phyloP scores from a whole-genome alignment of 2,329 filamentous ascomycete species.

The Colletotrichum sp. region DNA sequence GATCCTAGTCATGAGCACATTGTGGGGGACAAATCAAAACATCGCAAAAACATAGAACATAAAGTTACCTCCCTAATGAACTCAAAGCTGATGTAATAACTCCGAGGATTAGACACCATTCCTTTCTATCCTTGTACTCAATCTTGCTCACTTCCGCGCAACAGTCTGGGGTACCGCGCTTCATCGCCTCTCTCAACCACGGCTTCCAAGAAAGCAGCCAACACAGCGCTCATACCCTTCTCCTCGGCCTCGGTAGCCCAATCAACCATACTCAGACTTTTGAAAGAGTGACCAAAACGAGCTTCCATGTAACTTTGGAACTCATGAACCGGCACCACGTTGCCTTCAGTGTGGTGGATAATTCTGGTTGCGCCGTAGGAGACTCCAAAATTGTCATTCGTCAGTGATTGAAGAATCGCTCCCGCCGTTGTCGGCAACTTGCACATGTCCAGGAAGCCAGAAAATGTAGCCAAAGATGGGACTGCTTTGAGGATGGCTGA shows the following conservation, averaged over 20 bases:
- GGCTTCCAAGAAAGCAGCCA: constrained; percentile 1
- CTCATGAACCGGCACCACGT: background rate
- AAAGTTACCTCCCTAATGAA: background rate
- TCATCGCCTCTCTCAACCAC: background rate
- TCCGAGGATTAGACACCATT: background rate
- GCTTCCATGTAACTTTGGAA: background rate
- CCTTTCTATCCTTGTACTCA: background rate
- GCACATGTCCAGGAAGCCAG: constrained; percentile 3
- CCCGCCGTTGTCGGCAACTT: background rate
- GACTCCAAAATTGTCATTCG: background rate
- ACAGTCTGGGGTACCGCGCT: background rate
- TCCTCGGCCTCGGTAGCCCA: background rate
- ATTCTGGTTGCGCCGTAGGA: background rate
- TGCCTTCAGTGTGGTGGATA: background rate
- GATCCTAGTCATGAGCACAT: background rate
- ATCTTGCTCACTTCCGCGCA: background rate
- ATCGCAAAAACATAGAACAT: background rate
- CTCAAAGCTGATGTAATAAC: background rate
- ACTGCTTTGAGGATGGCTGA: background rate
- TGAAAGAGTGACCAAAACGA: background rate
- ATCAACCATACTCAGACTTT: background rate
- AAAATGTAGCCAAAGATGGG: background rate
- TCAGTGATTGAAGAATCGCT: background rate
- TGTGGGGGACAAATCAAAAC: background rate
- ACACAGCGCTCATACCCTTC: background rate